phyloP scores from a whole-genome alignment of 768 basidiomycete genomes.

The Clitopilus passeckerianus region DNA sequence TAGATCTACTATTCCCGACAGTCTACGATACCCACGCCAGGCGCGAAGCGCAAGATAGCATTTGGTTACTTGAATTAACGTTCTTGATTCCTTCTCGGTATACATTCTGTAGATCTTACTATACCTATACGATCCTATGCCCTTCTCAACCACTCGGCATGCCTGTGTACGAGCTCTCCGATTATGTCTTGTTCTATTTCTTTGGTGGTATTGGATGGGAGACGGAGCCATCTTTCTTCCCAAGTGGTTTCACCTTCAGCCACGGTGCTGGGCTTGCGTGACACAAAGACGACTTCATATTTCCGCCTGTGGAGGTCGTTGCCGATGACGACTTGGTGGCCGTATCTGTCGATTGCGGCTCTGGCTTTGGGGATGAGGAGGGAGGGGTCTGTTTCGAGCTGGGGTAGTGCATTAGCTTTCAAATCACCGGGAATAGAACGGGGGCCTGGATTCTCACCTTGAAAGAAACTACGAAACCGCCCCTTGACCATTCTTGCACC shows the following conservation, averaged over 20 bases:
- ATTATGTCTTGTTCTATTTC: constrained; percentile 97
- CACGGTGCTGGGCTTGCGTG: constrained; percentile 29
- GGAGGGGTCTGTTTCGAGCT: constrained; percentile 89
- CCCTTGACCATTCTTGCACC: constrained; percentile 87
- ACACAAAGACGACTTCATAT: constrained; percentile 88
- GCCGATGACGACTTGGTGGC: constrained; percentile 95
- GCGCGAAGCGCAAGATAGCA: background rate
- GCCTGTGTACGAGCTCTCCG: constrained; percentile 65
- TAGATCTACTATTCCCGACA: background rate
- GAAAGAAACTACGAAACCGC: constrained; percentile 92
- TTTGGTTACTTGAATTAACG: background rate
- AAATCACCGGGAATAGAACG: background rate
- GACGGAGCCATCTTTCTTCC: constrained; percentile 60
- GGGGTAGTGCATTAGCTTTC: background rate
- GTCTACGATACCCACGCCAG: background rate
- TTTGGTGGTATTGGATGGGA: constrained; percentile 42
- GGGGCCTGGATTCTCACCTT: constrained; percentile 53
- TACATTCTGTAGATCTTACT: background rate
- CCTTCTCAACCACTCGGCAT: constrained; percentile 51
- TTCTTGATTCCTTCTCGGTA: background rate
- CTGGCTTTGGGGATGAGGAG: constrained; percentile 90
- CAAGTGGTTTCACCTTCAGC: constrained; percentile 21
- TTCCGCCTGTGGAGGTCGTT: constrained; percentile 94
- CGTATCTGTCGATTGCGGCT: constrained; percentile 85
- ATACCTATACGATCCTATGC: background rate